phyloP scores from a whole-genome alignment of 2,329 filamentous ascomycete species.

The Hymenoscyphus albidus region DNA sequence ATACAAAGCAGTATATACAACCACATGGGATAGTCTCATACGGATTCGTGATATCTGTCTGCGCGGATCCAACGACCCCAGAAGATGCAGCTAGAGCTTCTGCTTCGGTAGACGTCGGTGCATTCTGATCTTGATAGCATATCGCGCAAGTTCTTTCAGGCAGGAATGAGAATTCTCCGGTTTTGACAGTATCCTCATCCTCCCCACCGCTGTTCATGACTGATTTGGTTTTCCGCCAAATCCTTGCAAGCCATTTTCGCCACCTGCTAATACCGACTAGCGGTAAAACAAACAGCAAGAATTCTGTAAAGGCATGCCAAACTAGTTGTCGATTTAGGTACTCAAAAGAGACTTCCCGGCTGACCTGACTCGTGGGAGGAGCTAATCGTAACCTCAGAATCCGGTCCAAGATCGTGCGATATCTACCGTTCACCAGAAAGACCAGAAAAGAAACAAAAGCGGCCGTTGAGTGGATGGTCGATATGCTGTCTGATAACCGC shows the following conservation, averaged over 20 bases:
- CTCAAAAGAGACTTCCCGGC: slow-evolving; percentile 91
- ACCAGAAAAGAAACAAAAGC: slow-evolving; percentile 83
- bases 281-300: slow-evolving; percentile 93
- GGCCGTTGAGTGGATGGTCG: slow-evolving; percentile 74
- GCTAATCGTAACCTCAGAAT: slow-evolving; percentile 79
- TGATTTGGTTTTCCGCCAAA: slow-evolving; percentile 77
- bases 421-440: slow-evolving; percentile 86
- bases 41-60: slow-evolving; percentile 93
- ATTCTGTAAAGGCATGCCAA: slow-evolving; percentile 99
- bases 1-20: slow-evolving; percentile 95
- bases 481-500: slow-evolving; percentile 63
- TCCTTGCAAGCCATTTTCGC: slow-evolving; percentile 81
- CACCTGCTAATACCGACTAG: slow-evolving; percentile 93
- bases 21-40: slow-evolving; percentile 88
- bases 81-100: slow-evolving; percentile 71
- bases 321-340: slow-evolving; percentile 96
- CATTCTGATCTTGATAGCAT: slow-evolving; percentile 91
- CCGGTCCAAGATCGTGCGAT: slow-evolving; percentile 85
- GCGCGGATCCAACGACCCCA: slow-evolving; percentile 78
- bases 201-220: slow-evolving; percentile 52
- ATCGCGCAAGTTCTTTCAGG: slow-evolving; percentile 95
- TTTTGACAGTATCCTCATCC: slow-evolving; percentile 50
- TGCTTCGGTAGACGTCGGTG: slow-evolving; percentile 63
- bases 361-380: slow-evolving; percentile 79
- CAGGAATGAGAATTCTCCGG: slow-evolving; percentile 77